A percentile compares a stretch with the other conserved stretches of the same genome.
Conservation (phyloP, 768 basidiomycete species). For the Naganishia vaughanmartiniae region DNA sequence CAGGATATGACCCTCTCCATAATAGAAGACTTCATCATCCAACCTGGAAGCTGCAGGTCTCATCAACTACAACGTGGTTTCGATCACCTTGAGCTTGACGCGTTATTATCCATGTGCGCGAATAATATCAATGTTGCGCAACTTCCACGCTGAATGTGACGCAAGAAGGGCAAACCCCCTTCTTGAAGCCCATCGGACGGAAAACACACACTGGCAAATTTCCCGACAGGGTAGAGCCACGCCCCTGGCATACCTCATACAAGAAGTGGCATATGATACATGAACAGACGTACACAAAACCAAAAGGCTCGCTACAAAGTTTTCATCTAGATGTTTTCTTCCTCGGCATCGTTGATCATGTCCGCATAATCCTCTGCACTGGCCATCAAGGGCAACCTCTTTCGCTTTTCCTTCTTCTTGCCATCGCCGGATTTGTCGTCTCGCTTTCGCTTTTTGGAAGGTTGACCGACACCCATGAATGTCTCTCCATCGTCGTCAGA, state of each 20-base stretch:
- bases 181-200: too few species aligned
- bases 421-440: slow-evolving; percentile 50
- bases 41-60: too few species aligned
- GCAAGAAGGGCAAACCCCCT: too few species aligned
- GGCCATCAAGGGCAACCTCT: slow-evolving; percentile 53
- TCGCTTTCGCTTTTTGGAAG: slow-evolving; percentile 57
- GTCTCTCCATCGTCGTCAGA: slow-evolving; percentile 55
- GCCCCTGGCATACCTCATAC: too few species aligned
- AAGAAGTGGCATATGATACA: neutral
- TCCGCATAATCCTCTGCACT: slow-evolving; percentile 52
- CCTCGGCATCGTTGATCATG: slow-evolving; percentile 50
- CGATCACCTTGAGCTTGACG: neutral
- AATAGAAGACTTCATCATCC: too few species aligned
- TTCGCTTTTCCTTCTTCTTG: slow-evolving; percentile 63
- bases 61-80: neutral
- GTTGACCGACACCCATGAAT: slow-evolving; percentile 38
- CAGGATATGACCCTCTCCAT: too few species aligned
- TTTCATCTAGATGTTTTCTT: slow-evolving; percentile 41
- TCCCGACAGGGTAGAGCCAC: too few species aligned
- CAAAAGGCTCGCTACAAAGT: neutral
- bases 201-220: too few species aligned
- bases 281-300: neutral
- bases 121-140: neutral
- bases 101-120: neutral
- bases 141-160: too few species aligned